These are phyloP conservation scores for Lantana camara DNA, from an alignment of 257 asterid species.

Conservation along the genomic window DNA sequence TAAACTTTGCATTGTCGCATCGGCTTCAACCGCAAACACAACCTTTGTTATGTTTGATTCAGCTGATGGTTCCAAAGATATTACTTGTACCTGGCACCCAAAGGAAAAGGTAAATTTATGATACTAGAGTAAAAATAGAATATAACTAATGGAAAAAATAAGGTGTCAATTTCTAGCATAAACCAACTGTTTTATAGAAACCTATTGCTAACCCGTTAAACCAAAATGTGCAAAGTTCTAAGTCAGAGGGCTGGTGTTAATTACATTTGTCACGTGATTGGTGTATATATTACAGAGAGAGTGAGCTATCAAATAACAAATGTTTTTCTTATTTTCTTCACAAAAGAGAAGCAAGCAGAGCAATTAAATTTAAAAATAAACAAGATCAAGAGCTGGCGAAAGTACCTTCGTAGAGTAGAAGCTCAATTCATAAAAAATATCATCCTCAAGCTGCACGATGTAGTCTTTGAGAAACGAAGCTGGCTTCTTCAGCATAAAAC, in stretches of 20 bases:
- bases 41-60: constrained; percentile 66
- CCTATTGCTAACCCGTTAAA: no score
- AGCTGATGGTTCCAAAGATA: constrained; percentile 42
- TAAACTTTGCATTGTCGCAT: constrained; percentile 53
- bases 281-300: no score
- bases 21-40: constrained; percentile 71
- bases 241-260: no score
- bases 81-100: constrained; percentile 57
- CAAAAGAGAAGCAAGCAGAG: constrained; percentile 6
- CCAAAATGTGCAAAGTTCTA: no score
- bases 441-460: constrained; percentile 61
- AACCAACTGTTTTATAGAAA: no score
- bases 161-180: no score
- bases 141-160: not conserved
- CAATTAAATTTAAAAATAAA: constrained; percentile 1
- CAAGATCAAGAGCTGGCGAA: constrained; percentile 21
- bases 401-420: constrained; percentile 75
- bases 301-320: no score
- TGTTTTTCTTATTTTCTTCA: not conserved
- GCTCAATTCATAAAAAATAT: constrained; percentile 84
- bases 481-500: constrained; percentile 71
- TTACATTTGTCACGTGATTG: no score
- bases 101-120: constrained; percentile 19
- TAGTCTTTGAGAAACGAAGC: constrained; percentile 66
- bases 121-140: not conserved